Base-by-base conservation (phyloP, 1,284 basidiomycete species). In the Meira miltonrushii region DNA sequence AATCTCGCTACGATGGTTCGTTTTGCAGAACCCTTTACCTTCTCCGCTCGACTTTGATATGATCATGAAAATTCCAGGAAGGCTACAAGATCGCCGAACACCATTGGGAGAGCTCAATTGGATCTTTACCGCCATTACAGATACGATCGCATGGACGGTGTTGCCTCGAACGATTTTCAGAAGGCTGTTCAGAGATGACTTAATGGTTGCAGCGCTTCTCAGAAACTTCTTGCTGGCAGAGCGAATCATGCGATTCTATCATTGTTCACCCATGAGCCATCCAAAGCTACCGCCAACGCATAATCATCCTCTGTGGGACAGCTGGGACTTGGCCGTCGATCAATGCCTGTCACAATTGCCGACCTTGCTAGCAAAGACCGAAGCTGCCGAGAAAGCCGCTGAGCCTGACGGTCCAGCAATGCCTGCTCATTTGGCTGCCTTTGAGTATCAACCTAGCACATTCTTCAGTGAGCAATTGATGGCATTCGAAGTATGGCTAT, bases 81-180 rank as follows among this genome's bases (percentile, higher is more conserved):
- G 96, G 72, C 84, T 98, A 62, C 96, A 96, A 79, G 94, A 98
- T 75, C 85, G 94, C 38, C 85, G 92, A 23, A 97, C 95, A 2
- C 94, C 94, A 0, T 83, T 98, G 1, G 94, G 94, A 55, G 94
- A 98, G 79, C 85, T 98, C 28, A 96, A 96, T 79, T 98, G 95
- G 94, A 97, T 98, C 69, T 97, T 98, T 80, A 97, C 92, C 1
- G 92, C 94, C 43, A 92, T 98, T 65, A 98, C 94, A 15, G 94
- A 98, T 80, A 97, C 94, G 8, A 97, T 98, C 65, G 95, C 95
- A 12, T 98, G 95, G 94, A 92, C 93, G 11, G 91, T 92, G 0
- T 92, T 98, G 74, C 89, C 92, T 19, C 85, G 89, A 54, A 90
- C 94, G 54, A 85, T 92, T 11, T 98, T 98, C 80, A 92, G 92